These are phyloP conservation scores for Kregervanrija fluxuum DNA, from an alignment of 805 yeast species.

Conservation along the genomic window DNA sequence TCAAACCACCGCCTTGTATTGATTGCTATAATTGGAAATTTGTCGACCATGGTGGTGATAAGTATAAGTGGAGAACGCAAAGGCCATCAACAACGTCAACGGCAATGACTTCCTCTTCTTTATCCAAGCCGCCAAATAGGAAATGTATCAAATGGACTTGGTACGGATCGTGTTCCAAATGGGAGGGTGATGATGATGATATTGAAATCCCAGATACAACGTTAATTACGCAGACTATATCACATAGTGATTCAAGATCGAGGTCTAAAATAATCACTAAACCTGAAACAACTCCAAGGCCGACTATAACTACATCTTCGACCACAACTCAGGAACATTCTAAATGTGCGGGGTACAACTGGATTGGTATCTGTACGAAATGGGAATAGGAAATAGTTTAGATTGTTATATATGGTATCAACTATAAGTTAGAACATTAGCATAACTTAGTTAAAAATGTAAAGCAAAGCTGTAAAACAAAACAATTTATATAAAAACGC, in stretches of 20 bases:
- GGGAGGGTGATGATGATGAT: conserved; percentile 25
- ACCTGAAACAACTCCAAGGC: conserved; percentile 1
- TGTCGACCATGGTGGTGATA: conserved; percentile 39
- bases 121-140: conserved; percentile 19
- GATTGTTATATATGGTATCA: neutral
- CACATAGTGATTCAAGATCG: neutral
- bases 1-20: conserved; percentile 70
- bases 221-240: conserved; percentile 5
- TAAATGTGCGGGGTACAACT: conserved; percentile 11
- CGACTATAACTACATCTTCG: neutral
- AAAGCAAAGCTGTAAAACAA: no score
- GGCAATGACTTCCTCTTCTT: neutral
- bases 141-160: conserved; percentile 52
- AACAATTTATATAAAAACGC: no score
- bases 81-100: conserved; percentile 8
- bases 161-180: conserved; percentile 48
- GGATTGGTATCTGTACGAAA: conserved; percentile 11
- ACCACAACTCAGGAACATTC: conserved; percentile 1
- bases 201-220: conserved; percentile 4
- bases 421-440: no score
- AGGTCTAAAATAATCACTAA: neutral
- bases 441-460: no score
- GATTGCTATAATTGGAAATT: conserved; percentile 90
- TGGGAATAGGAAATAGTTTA: conserved; percentile 4
- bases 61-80: conserved; percentile 17